Evolutionary conservation across 306 rosid species (phyloP).

Genomic region (Casuarina glauca): DNA sequence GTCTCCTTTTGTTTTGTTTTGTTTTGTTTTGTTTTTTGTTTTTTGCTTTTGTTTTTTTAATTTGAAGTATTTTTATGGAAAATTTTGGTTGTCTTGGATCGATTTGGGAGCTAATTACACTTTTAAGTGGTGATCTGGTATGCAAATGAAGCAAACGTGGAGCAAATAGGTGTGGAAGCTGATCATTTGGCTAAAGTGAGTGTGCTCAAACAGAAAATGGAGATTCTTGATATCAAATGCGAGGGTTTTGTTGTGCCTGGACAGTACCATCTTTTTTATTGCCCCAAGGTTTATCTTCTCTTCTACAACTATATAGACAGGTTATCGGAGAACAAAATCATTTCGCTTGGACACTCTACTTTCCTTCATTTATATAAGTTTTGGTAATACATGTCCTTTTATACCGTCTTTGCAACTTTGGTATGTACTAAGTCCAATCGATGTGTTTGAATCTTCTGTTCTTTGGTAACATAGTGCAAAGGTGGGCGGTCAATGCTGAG

Average conservation of each 20-base stretch:
- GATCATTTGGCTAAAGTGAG: slow-evolving; percentile 36
- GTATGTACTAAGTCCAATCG: neutral
- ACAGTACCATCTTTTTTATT: slow-evolving; percentile 52
- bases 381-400: neutral
- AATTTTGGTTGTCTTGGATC: neutral
- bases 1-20: neutral
- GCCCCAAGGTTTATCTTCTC: slow-evolving; percentile 69
- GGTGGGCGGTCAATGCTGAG: slow-evolving; percentile 76
- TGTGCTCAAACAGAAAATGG: slow-evolving; percentile 63
- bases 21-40: too few species aligned
- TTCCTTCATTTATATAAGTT: neutral
- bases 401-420: slow-evolving; percentile 5
- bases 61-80: neutral
- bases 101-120: neutral
- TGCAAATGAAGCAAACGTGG: slow-evolving; percentile 37
- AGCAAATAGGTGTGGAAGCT: slow-evolving; percentile 33
- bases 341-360: neutral
- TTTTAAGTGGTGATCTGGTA: slow-evolving; percentile 17
- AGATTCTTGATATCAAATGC: slow-evolving; percentile 56
- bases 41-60: neutral
- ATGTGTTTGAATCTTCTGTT: slow-evolving; percentile 24
- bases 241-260: slow-evolving; percentile 63
- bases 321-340: neutral
- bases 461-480: slow-evolving; percentile 56
- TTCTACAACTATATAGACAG: neutral